phyloP scores from a whole-genome alignment of 768 basidiomycete species.

The Hypholoma fasciculare region DNA sequence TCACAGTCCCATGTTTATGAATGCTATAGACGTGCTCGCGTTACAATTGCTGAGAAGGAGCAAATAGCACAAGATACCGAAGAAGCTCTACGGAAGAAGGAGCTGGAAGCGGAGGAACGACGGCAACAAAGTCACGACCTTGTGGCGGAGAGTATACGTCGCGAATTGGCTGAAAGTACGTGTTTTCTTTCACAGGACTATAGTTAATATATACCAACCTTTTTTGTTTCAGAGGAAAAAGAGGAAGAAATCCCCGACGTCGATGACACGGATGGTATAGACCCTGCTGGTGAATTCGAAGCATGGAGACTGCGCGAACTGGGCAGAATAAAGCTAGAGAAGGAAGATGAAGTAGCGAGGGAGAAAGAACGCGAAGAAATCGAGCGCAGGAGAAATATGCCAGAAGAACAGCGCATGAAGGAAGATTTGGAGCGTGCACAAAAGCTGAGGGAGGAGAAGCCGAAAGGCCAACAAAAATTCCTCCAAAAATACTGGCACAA shows the following conservation, averaged over 20 bases:
- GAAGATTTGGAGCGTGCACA: conserved; percentile 91
- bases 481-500: conserved; percentile 99
- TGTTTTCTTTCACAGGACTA: conserved; percentile 7
- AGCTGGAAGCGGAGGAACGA: conserved; percentile 77
- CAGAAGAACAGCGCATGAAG: conserved; percentile 88
- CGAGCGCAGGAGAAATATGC: conserved; percentile 87
- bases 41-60: conserved; percentile 70
- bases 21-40: conserved; percentile 64
- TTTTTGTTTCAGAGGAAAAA: conserved; percentile 71
- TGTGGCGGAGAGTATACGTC: conserved; percentile 90
- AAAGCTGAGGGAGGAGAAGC: conserved; percentile 81
- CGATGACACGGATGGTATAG: conserved; percentile 93
- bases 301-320: conserved; percentile 95
- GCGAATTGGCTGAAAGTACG: conserved; percentile 91
- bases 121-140: conserved; percentile 88
- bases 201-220: not conserved
- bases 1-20: conserved; percentile 4
- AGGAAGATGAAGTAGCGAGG: conserved; percentile 78
- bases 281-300: conserved; percentile 89
- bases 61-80: conserved; percentile 71
- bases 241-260: conserved; percentile 82
- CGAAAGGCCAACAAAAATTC: conserved; percentile 90
- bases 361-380: conserved; percentile 91
- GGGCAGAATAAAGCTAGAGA: conserved; percentile 90
- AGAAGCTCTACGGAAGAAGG: conserved; percentile 67